phyloP scores from a whole-genome alignment of 257 asterid genomes.

The Solanum chilense region DNA sequence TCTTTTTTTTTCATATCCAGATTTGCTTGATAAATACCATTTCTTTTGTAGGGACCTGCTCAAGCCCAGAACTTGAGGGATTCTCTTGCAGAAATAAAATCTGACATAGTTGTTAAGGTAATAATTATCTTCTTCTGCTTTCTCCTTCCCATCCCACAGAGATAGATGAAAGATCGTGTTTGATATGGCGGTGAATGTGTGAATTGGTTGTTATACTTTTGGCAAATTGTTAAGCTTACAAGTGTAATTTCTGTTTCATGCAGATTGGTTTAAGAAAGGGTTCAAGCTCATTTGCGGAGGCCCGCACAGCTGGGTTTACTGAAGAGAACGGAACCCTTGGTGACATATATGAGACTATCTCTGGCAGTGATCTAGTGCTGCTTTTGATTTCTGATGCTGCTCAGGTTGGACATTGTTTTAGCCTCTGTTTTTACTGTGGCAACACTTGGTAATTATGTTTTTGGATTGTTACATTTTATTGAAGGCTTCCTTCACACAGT shows the following conservation, averaged over 20 bases:
- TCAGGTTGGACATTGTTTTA: slow-evolving; percentile 43
- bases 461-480: neutral
- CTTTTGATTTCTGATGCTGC: slow-evolving; percentile 92
- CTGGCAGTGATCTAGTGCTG: slow-evolving; percentile 84
- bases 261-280: slow-evolving; percentile 97
- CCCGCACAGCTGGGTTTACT: slow-evolving; percentile 78
- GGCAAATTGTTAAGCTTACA: neutral
- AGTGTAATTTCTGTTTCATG: slow-evolving; percentile 1
- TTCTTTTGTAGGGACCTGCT: slow-evolving; percentile 71
- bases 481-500: neutral
- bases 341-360: slow-evolving; percentile 81
- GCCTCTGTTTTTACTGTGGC: neutral
- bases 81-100: slow-evolving; percentile 63
- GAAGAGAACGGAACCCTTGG: slow-evolving; percentile 96
- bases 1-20: neutral
- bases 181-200: neutral
- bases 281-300: slow-evolving; percentile 82
- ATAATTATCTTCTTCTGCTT: neutral
- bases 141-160: neutral
- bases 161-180: neutral
- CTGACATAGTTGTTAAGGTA: slow-evolving; percentile 92
- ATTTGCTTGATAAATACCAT: neutral
- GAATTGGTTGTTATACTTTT: neutral
- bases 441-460: neutral
- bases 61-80: slow-evolving; percentile 95